Percentiles rank a stretch among this genome's conserved stretches.
Conservation (phyloP, 805 yeast species). For the Nakazawaea populi region DNA sequence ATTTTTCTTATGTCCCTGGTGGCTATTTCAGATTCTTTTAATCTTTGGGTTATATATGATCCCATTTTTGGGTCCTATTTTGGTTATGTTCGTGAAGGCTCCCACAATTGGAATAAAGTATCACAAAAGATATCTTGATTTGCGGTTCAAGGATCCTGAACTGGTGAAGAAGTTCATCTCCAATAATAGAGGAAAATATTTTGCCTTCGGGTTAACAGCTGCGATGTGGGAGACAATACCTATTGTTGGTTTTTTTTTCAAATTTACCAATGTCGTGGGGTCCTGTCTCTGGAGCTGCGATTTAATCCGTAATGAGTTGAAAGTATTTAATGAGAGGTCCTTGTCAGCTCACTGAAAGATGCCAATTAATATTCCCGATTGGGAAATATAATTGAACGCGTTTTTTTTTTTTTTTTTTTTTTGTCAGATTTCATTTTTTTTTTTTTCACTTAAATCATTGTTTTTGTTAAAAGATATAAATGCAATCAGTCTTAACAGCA, state of each 20-base stretch:
- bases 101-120: constrained; percentile 47
- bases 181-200: constrained; percentile 7
- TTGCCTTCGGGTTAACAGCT: constrained; percentile 45
- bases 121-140: constrained; percentile 50
- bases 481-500: neutral
- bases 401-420: constrained; percentile 1
- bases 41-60: constrained; percentile 37
- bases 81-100: constrained; percentile 45
- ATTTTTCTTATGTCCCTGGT: constrained; percentile 30
- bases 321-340: neutral
- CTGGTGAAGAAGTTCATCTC: neutral
- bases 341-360: neutral
- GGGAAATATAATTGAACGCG: constrained; percentile 10
- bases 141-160: constrained; percentile 27
- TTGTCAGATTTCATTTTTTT: neutral
- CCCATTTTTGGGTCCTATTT: constrained; percentile 56
- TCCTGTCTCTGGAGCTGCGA: constrained; percentile 60
- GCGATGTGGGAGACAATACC: constrained; percentile 50
- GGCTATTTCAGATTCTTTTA: constrained; percentile 30
- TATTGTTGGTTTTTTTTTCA: constrained; percentile 43
- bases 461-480: too few species aligned
- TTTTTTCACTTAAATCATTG: neutral
- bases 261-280: constrained; percentile 54
- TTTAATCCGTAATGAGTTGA: constrained; percentile 17
- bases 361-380: neutral